phyloP scores from a whole-genome alignment of 1,284 basidiomycete species.

The Apiotrichum gamsii region DNA sequence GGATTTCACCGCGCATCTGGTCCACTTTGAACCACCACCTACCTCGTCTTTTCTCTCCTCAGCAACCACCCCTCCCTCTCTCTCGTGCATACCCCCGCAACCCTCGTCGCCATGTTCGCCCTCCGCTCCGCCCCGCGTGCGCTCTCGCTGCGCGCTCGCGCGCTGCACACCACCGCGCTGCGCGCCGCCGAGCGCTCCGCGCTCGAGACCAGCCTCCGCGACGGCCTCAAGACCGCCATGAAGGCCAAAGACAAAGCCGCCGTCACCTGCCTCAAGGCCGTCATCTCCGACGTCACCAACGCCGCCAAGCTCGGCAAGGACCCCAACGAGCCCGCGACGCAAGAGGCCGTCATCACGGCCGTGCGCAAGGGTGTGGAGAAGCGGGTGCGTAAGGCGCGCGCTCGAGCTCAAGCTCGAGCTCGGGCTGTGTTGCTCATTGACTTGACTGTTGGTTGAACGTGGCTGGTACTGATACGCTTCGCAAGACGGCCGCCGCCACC shows the following conservation, averaged over 20 bases:
- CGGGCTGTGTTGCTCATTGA: too few species aligned
- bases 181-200: constrained; percentile 13
- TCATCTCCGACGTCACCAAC: constrained; percentile 42
- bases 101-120: too few species aligned
- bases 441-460: too few species aligned
- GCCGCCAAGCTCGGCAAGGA: constrained; percentile 32
- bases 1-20: not conserved
- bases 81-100: not conserved
- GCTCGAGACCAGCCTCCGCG: constrained; percentile 30
- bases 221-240: constrained; percentile 45
- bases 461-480: too few species aligned
- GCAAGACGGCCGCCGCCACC: constrained; percentile 10
- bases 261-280: constrained; percentile 32
- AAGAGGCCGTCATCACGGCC: constrained; percentile 32
- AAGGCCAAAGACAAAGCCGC: constrained; percentile 38
- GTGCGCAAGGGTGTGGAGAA: constrained; percentile 39
- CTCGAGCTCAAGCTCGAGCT: too few species aligned
- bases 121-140: constrained; percentile 2
- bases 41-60: not conserved
- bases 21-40: not conserved
- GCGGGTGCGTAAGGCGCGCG: too few species aligned
- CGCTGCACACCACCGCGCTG: constrained; percentile 18
- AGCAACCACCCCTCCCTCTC: not conserved
- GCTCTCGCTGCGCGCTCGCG: not conserved
- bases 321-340: constrained; percentile 31